Conservation (phyloP, 805 yeast genomes). For the Starmera pachycereana region DNA sequence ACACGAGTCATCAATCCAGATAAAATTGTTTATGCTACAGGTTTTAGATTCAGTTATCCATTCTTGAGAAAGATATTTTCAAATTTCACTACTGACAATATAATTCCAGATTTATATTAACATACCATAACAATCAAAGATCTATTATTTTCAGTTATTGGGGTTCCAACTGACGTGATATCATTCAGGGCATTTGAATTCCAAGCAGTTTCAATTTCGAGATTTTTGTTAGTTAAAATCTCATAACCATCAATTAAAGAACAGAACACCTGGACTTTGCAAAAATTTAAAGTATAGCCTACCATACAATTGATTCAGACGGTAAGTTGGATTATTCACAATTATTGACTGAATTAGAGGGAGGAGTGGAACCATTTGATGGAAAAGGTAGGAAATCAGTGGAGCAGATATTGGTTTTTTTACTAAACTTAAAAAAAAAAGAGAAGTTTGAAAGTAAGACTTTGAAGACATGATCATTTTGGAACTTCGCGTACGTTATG, state of each 20-base stretch:
- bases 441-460: conserved; percentile 17
- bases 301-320: conserved; percentile 26
- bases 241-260: conserved; percentile 20
- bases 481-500: too few relatives aligned
- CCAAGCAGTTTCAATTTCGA: conserved; percentile 27
- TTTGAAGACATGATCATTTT: neutral
- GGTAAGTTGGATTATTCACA: conserved; percentile 21
- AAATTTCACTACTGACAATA: conserved; percentile 18
- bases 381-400: conserved; percentile 12
- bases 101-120: conserved; percentile 21
- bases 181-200: conserved; percentile 31
- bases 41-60: conserved; percentile 53
- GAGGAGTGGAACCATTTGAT: conserved; percentile 10
- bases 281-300: conserved; percentile 21
- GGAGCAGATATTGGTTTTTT: conserved; percentile 20
- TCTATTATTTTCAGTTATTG: conserved; percentile 25
- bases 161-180: conserved; percentile 28
- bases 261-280: conserved; percentile 22
- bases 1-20: conserved; percentile 34
- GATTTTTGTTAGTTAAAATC: conserved; percentile 23
- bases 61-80: conserved; percentile 26
- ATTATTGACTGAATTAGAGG: conserved; percentile 19
- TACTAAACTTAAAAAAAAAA: neutral
- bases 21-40: conserved; percentile 57
- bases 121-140: conserved; percentile 25